phyloP scores from a whole-genome alignment of 768 basidiomycete species.

The Phaeolepiota aurea region DNA sequence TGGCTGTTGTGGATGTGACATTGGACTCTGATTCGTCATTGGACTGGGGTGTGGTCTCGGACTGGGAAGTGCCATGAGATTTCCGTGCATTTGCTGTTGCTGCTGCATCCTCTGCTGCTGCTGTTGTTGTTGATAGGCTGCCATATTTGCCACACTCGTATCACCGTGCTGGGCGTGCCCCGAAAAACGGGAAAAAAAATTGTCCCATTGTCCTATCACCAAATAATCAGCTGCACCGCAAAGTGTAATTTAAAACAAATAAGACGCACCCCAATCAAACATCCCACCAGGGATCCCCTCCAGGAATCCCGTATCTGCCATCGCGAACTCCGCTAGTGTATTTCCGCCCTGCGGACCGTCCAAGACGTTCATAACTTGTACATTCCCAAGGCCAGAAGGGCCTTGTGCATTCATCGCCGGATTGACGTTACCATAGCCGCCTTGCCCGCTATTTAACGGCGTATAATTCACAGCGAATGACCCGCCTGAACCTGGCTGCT shows the following conservation, averaged over 20 bases:
- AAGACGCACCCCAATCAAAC: conserved; percentile 75
- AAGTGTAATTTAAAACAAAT: conserved; percentile 2
- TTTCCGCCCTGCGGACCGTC: conserved; percentile 50
- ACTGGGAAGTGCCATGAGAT: background rate
- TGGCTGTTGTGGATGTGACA: background rate
- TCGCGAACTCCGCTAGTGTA: conserved; percentile 54
- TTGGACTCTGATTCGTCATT: conserved; percentile 1
- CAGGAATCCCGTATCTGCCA: conserved; percentile 61
- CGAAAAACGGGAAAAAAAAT: conserved; percentile 61
- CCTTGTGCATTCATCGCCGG: conserved; percentile 56
- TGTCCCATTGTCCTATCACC: conserved; percentile 69
- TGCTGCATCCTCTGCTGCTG: conserved; percentile 13
- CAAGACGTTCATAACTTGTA: conserved; percentile 72
- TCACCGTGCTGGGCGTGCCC: conserved; percentile 9
- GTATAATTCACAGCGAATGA: conserved; percentile 48
- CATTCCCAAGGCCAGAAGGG: conserved; percentile 36
- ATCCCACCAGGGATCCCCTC: conserved; percentile 77
- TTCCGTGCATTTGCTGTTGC: conserved; percentile 9
- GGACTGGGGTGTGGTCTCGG: background rate
- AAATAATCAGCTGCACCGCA: conserved; percentile 3
- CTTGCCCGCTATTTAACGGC: conserved; percentile 33
- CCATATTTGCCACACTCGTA: conserved; percentile 25
- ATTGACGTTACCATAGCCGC: conserved; percentile 53
- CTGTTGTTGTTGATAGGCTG: conserved; percentile 15
- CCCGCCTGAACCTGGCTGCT: conserved; percentile 1